Conservation (phyloP, 805 yeast genomes). For the Pichia nanzhaoensis region DNA sequence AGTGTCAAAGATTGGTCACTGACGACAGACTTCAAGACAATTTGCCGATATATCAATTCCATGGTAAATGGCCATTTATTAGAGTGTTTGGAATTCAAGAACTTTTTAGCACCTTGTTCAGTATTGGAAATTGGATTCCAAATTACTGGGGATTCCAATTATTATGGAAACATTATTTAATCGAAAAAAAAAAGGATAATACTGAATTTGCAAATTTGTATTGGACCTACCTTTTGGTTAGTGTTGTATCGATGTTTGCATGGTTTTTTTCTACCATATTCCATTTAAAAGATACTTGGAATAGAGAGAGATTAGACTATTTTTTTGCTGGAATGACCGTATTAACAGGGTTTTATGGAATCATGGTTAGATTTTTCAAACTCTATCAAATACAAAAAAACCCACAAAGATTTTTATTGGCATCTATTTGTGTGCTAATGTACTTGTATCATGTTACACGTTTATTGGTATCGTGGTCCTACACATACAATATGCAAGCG, state of each 20-base stretch:
- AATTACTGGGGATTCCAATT: slow-evolving; percentile 45
- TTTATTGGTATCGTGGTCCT: slow-evolving; percentile 71
- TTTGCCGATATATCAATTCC: slow-evolving; percentile 73
- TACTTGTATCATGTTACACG: slow-evolving; percentile 62
- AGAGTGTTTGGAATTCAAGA: slow-evolving; percentile 82
- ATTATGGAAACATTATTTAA: slow-evolving; percentile 22
- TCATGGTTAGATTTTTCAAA: slow-evolving; percentile 52
- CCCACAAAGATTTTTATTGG: slow-evolving; percentile 30
- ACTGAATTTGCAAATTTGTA: slow-evolving; percentile 25
- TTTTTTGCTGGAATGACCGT: slow-evolving; percentile 91
- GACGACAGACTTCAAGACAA: slow-evolving; percentile 38
- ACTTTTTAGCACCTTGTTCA: slow-evolving; percentile 69
- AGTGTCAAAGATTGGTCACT: slow-evolving; percentile 79
- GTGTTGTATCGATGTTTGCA: slow-evolving; percentile 69
- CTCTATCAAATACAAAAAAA: slow-evolving; percentile 38
- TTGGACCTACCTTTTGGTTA: slow-evolving; percentile 39
- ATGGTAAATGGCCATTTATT: slow-evolving; percentile 95
- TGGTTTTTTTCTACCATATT: slow-evolving; percentile 85
- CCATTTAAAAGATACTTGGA: slow-evolving; percentile 74
- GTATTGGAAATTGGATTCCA: slow-evolving; percentile 62
- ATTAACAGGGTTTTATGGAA: slow-evolving; percentile 66
- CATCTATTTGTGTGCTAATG: slow-evolving; percentile 38
- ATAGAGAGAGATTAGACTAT: slow-evolving; percentile 84
- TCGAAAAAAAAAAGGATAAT: slow-evolving; percentile 18
- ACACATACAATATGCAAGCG: slow-evolving; percentile 90